phyloP scores from a whole-genome alignment of 176 grass and related monocot genomes.

The Bonia amplexicaulis region DNA sequence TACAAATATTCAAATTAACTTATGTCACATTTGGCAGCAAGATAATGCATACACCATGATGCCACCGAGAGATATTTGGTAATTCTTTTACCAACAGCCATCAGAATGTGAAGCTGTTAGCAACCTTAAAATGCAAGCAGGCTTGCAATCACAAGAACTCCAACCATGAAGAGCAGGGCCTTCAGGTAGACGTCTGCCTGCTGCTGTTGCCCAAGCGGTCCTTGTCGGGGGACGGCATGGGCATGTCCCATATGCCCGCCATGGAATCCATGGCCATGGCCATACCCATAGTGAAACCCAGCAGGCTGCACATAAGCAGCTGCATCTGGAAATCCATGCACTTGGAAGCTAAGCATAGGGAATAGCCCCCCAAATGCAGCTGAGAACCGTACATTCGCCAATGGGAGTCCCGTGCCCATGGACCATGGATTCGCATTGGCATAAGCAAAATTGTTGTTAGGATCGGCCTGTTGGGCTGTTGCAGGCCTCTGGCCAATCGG shows the following conservation, averaged over 20 bases:
- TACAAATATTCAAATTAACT: slow-evolving; percentile 4
- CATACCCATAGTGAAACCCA: slow-evolving; percentile 81
- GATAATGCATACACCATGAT: slow-evolving; percentile 8
- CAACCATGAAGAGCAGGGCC: slow-evolving; percentile 58
- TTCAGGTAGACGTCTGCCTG: slow-evolving; percentile 78
- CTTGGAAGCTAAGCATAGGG: slow-evolving; percentile 87
- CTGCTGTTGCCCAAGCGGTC: slow-evolving; percentile 58
- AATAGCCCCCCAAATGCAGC: slow-evolving; percentile 74
- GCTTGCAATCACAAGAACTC: slow-evolving; percentile 67
- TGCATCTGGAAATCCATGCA: slow-evolving; percentile 70
- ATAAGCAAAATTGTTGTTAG: slow-evolving; percentile 47
- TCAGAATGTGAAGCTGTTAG: not conserved
- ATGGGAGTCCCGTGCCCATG: slow-evolving; percentile 41
- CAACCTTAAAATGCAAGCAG: slow-evolving; percentile 53
- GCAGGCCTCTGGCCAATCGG: slow-evolving; percentile 80
- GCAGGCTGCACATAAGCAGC: slow-evolving; percentile 54
- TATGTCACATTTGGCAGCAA: not conserved
- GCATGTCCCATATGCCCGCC: slow-evolving; percentile 42
- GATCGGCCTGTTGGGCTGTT: slow-evolving; percentile 55
- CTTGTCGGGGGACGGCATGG: slow-evolving; percentile 44
- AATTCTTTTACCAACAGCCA: not conserved
- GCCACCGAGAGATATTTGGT: not conserved
- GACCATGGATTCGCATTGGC: slow-evolving; percentile 55
- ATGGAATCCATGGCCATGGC: slow-evolving; percentile 67
- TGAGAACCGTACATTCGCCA: slow-evolving; percentile 53